These are phyloP conservation scores for Monosporascus sp. DNA, from an alignment of 2,329 filamentous ascomycete genomes.

Conservation along the genomic window DNA sequence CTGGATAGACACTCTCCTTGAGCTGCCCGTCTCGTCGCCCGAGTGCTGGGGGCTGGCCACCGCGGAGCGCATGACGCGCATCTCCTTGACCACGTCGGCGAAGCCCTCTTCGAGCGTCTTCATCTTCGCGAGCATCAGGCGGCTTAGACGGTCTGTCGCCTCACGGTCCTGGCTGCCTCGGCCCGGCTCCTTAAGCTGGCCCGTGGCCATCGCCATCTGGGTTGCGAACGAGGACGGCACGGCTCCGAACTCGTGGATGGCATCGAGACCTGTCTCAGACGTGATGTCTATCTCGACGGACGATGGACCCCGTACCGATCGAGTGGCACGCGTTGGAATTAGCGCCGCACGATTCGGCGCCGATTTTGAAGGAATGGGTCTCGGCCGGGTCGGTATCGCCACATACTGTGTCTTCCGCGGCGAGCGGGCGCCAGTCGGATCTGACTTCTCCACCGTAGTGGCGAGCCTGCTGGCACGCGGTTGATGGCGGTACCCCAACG, in stretches of 20 bases:
- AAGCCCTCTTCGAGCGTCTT: slow-evolving; percentile 90
- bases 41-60: slow-evolving; percentile 49
- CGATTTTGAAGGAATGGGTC: slow-evolving; percentile 54
- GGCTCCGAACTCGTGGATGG: slow-evolving; percentile 56
- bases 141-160: slow-evolving; percentile 65
- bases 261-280: slow-evolving; percentile 63
- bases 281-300: slow-evolving; percentile 70
- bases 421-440: slow-evolving; percentile 37
- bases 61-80: slow-evolving; percentile 56
- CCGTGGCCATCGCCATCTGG: slow-evolving; percentile 70
- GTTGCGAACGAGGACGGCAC: slow-evolving; percentile 76
- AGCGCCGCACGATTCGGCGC: slow-evolving; percentile 52
- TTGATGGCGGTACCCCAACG: slow-evolving; percentile 26
- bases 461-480: slow-evolving; percentile 34
- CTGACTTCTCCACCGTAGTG: slow-evolving; percentile 31
- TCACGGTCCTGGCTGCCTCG: slow-evolving; percentile 28
- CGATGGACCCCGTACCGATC: slow-evolving; percentile 45
- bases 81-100: slow-evolving; percentile 76
- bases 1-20: background rate
- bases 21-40: slow-evolving; percentile 36
- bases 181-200: slow-evolving; percentile 47
- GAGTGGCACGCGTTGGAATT: slow-evolving; percentile 36
- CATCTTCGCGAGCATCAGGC: slow-evolving; percentile 84
- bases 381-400: slow-evolving; percentile 45
- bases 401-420: slow-evolving; percentile 41